phyloP scores from a whole-genome alignment of 345 rosid species.

The Hibiscus tridactylites region DNA sequence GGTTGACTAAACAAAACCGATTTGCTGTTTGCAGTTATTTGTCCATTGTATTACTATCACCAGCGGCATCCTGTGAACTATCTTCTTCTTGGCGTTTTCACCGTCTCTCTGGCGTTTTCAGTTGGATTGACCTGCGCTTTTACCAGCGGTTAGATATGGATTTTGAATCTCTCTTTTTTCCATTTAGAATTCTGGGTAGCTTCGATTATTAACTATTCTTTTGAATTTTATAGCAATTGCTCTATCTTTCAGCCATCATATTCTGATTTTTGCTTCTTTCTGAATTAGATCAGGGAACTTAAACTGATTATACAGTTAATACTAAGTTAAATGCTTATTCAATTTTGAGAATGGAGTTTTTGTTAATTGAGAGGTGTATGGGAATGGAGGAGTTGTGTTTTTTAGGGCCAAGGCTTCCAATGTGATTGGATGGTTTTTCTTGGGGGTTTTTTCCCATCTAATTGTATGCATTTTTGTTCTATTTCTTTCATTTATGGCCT shows the following conservation, averaged over 20 bases:
- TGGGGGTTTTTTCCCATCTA: background rate
- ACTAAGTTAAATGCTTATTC: background rate
- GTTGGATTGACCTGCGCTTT: conserved; percentile 89
- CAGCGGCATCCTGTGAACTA: conserved; percentile 90
- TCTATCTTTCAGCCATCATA: background rate
- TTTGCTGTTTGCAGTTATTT: conserved; percentile 44
- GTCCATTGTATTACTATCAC: conserved; percentile 77
- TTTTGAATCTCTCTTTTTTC: background rate
- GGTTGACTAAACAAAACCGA: background rate
- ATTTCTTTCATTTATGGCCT: background rate
- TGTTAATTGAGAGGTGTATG: background rate
- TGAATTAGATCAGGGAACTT: background rate
- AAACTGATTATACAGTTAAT: background rate
- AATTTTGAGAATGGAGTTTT: background rate
- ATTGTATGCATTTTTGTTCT: background rate
- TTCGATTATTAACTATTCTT: background rate
- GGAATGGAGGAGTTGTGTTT: no score
- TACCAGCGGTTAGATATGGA: conserved; percentile 42
- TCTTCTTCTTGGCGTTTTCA: conserved; percentile 67
- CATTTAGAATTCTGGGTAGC: background rate
- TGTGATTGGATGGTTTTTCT: background rate
- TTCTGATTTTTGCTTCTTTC: background rate
- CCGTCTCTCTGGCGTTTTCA: conserved; percentile 58
- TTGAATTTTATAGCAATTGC: background rate
- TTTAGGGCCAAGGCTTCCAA: background rate